phyloP scores from a whole-genome alignment of 1,284 basidiomycete species.

The Cutaneotrichosporon sp. region DNA sequence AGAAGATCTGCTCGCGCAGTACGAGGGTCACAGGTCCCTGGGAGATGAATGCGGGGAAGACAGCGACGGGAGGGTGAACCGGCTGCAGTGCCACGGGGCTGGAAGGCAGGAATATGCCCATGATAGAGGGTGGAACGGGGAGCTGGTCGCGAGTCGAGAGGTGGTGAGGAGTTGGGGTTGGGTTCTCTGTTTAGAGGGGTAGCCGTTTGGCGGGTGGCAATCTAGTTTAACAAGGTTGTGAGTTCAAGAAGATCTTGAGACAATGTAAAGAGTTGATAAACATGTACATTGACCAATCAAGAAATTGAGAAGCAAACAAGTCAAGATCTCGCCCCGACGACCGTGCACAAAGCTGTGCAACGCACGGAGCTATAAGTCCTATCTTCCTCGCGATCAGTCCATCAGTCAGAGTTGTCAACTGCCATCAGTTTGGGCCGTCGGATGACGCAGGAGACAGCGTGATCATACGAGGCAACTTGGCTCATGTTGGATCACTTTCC shows the following conservation, averaged over 20 bases:
- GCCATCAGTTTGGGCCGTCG: no score
- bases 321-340: background rate
- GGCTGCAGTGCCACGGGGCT: conserved; percentile 34
- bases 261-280: no score
- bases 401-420: background rate
- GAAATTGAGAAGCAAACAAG: background rate
- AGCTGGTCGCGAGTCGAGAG: background rate
- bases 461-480: no score
- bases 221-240: no score
- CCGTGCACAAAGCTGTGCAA: background rate
- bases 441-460: no score
- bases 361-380: background rate
- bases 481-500: no score
- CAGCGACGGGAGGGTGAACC: conserved; percentile 44
- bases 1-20: conserved; percentile 48
- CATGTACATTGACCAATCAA: background rate
- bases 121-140: conserved; percentile 15
- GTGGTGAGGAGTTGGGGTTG: no score
- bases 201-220: background rate
- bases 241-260: background rate
- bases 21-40: conserved; percentile 42
- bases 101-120: conserved; percentile 36
- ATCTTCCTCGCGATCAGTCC: background rate
- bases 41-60: conserved; percentile 36
- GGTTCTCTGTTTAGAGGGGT: no score